phyloP scores from a whole-genome alignment of 2,329 filamentous ascomycete genomes.

The Phialophora macrospora region DNA sequence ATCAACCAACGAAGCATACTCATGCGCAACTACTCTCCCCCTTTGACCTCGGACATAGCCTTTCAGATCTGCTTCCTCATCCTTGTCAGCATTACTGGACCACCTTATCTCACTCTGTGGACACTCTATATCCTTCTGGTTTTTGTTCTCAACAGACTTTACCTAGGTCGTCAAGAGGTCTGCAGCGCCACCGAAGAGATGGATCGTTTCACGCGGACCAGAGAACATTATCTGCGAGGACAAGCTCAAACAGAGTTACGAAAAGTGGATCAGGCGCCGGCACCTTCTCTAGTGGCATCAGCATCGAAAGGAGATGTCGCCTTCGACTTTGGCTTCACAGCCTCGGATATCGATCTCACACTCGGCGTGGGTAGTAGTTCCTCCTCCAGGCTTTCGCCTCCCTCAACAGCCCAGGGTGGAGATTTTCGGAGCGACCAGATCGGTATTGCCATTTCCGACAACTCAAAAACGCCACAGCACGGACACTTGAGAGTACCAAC shows the following conservation, averaged over 20 bases:
- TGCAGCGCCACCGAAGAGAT: background rate
- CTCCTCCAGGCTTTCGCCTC: background rate
- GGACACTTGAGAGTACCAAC: background rate
- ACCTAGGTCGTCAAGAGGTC: background rate
- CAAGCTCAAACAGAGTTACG: background rate
- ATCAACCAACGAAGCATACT: background rate
- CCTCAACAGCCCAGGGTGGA: background rate
- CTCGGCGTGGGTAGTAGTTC: background rate
- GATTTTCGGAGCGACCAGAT: background rate
- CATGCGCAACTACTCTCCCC: background rate
- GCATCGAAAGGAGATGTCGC: background rate
- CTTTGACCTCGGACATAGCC: background rate
- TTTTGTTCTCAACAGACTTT: background rate
- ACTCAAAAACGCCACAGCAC: background rate
- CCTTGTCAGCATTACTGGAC: constrained; percentile 10
- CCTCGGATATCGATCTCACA: constrained; percentile 13
- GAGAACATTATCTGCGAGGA: constrained; percentile 10
- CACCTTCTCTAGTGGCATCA: background rate
- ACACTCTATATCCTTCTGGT: constrained; percentile 2
- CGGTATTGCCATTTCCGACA: constrained; percentile 8
- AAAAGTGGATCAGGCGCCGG: background rate
- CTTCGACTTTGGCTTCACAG: constrained; percentile 22
- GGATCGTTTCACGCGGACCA: constrained; percentile 11
- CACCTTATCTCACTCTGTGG: constrained; percentile 16
- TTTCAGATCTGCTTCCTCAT: constrained; percentile 19